phyloP scores from a whole-genome alignment of 1,284 basidiomycete species.

The Moesziomyces parantarcticus region DNA sequence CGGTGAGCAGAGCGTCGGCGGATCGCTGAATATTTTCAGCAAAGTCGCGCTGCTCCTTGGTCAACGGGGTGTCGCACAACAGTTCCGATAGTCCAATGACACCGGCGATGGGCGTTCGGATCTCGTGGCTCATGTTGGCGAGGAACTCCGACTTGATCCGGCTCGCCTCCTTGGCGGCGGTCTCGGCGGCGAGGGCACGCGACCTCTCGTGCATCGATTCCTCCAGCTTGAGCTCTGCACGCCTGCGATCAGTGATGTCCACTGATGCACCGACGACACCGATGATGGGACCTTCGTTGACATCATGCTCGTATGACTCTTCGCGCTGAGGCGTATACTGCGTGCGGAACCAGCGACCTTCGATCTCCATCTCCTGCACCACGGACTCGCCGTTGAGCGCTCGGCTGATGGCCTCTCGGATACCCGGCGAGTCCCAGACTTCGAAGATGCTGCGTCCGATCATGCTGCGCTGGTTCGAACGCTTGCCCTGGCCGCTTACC shows the following conservation, averaged over 20 bases:
- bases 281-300: constrained; percentile 50
- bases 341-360: constrained; percentile 63
- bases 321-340: constrained; percentile 60
- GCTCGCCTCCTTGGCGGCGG: constrained; percentile 71
- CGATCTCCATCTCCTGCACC: constrained; percentile 63
- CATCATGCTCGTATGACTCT: constrained; percentile 44
- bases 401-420: constrained; percentile 52
- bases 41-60: constrained; percentile 69
- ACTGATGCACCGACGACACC: constrained; percentile 68
- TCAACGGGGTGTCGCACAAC: constrained; percentile 64
- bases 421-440: constrained; percentile 56
- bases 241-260: constrained; percentile 67
- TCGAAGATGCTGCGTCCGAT: constrained; percentile 58
- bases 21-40: constrained; percentile 69
- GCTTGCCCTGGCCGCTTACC: constrained; percentile 40
- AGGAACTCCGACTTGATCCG: constrained; percentile 70
- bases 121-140: constrained; percentile 70
- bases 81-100: constrained; percentile 68
- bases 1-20: constrained; percentile 69
- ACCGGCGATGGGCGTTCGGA: constrained; percentile 69
- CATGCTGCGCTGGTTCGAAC: constrained; percentile 44
- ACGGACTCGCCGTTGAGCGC: constrained; percentile 58
- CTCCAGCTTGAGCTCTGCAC: constrained; percentile 63
- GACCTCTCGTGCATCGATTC: constrained; percentile 65
- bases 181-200: constrained; percentile 65